Evolutionary conservation across 768 basidiomycete genomes (phyloP).

Genomic region (Termitomyces bulborhizus): DNA sequence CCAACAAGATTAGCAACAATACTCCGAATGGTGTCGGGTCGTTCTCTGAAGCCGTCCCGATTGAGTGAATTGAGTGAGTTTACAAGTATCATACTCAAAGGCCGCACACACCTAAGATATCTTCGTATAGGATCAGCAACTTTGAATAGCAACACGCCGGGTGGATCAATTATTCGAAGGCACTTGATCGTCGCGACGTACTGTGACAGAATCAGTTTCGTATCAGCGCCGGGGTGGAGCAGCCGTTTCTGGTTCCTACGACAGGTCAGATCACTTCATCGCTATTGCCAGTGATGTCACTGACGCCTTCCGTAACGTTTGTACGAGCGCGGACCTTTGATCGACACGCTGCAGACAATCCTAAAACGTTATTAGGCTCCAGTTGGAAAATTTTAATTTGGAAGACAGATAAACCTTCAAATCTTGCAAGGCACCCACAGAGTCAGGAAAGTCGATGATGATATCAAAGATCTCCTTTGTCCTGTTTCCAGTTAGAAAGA

Average conservation of each 20-base stretch:
- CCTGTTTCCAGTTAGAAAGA: conserved; percentile 23
- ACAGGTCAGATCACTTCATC: background rate
- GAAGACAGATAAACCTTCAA: conserved; percentile 49
- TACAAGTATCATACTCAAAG: background rate
- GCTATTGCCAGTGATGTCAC: conserved; percentile 18
- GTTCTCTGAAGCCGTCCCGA: conserved; percentile 42
- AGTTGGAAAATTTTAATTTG: background rate
- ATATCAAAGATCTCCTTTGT: conserved; percentile 91
- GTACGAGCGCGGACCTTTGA: conserved; percentile 71
- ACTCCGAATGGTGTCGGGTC: conserved; percentile 89
- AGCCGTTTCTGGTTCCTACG: conserved; percentile 78
- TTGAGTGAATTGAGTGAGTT: background rate
- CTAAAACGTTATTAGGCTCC: conserved; percentile 15
- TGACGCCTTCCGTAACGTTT: conserved; percentile 74
- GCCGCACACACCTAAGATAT: conserved; percentile 64
- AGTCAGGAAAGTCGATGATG: conserved; percentile 91
- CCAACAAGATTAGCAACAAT: conserved; percentile 91
- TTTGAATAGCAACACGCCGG: conserved; percentile 87
- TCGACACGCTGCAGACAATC: conserved; percentile 80
- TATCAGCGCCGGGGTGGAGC: conserved; percentile 94
- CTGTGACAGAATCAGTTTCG: conserved; percentile 80
- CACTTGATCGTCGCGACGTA: conserved; percentile 93
- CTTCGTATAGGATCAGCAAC: conserved; percentile 89
- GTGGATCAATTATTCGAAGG: conserved; percentile 85
- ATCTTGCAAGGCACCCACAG: conserved; percentile 78